Conservation (phyloP, 116 monocot genomes). For the Thalassia testudinum region DNA sequence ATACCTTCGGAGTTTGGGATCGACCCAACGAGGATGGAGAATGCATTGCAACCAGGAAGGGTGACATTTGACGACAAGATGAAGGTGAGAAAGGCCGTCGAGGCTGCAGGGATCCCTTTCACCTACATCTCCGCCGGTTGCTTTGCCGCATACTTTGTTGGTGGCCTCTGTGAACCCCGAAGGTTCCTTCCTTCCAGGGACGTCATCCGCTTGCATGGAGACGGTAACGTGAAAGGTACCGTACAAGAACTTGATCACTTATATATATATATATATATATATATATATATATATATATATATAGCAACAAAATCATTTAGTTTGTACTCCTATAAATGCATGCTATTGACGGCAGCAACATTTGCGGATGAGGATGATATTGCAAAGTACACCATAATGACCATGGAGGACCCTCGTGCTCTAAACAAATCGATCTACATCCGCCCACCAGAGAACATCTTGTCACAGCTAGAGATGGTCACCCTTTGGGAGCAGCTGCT, state of each 20-base stretch:
- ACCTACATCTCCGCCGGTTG: constrained; percentile 52
- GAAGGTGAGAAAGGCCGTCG: constrained; percentile 36
- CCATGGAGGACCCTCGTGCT: constrained; percentile 30
- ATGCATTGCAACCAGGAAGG: constrained; percentile 41
- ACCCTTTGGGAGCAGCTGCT: constrained; percentile 48
- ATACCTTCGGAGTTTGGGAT: constrained; percentile 75
- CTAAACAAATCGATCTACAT: constrained; percentile 47
- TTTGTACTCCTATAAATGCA: too few species aligned
- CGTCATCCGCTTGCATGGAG: constrained; percentile 22
- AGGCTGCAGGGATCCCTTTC: constrained; percentile 39
- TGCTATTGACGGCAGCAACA: constrained; percentile 8
- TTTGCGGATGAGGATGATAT: constrained; percentile 48
- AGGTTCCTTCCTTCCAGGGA: constrained; percentile 38
- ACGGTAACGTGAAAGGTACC: constrained; percentile 54
- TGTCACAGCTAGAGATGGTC: constrained; percentile 45
- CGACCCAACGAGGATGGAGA: constrained; percentile 41
- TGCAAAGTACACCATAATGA: constrained; percentile 41
- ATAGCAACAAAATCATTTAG: too few species aligned
- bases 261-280: too few species aligned
- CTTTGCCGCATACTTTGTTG: constrained; percentile 41
- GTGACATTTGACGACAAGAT: constrained; percentile 51
- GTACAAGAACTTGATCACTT: not conserved
- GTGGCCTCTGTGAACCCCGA: constrained; percentile 30
- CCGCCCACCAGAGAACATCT: constrained; percentile 38
- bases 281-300: too few species aligned